A percentile compares a stretch with the other conserved stretches of the same genome.
These are phyloP conservation scores for Penicillium janthinellum DNA, from an alignment of 2,329 filamentous ascomycete species.

Conservation along the genomic window DNA sequence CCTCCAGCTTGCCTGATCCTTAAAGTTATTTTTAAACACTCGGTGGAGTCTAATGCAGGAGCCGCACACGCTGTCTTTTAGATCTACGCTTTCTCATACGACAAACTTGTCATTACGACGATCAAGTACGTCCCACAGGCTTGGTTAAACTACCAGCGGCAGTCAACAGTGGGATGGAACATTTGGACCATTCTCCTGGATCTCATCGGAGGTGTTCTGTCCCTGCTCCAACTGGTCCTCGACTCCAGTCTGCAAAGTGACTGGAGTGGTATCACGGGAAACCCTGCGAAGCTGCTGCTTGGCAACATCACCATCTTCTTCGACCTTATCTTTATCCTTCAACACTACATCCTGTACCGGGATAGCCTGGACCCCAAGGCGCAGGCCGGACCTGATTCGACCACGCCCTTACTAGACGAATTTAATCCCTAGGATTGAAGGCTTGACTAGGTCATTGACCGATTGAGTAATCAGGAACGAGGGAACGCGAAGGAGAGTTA, in stretches of 20 bases:
- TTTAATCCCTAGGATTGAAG: constrained; percentile 7
- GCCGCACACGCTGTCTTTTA: constrained; percentile 27
- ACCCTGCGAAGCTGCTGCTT: constrained; percentile 85
- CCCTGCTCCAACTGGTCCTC: constrained; percentile 76
- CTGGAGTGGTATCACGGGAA: constrained; percentile 89
- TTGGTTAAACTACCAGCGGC: constrained; percentile 77
- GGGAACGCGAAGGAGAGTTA: not conserved
- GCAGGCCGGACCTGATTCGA: constrained; percentile 20
- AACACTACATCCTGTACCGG: constrained; percentile 83
- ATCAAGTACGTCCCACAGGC: constrained; percentile 93
- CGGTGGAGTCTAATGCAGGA: constrained; percentile 16
- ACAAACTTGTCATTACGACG: constrained; percentile 85
- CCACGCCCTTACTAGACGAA: constrained; percentile 34
- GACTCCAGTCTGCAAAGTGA: constrained; percentile 83
- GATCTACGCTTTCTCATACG: constrained; percentile 74
- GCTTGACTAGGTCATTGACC: not conserved
- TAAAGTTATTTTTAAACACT: not conserved
- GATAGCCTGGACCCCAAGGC: constrained; percentile 28
- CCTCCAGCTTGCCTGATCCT: not conserved
- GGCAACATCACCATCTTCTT: constrained; percentile 85
- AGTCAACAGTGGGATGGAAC: constrained; percentile 84
- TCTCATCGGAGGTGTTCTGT: constrained; percentile 77
- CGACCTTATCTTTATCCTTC: constrained; percentile 80
- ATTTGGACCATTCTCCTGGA: constrained; percentile 85
- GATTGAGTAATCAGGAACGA: not conserved